Conservation (phyloP, 257 asterid species). For the Mentha longifolia region DNA sequence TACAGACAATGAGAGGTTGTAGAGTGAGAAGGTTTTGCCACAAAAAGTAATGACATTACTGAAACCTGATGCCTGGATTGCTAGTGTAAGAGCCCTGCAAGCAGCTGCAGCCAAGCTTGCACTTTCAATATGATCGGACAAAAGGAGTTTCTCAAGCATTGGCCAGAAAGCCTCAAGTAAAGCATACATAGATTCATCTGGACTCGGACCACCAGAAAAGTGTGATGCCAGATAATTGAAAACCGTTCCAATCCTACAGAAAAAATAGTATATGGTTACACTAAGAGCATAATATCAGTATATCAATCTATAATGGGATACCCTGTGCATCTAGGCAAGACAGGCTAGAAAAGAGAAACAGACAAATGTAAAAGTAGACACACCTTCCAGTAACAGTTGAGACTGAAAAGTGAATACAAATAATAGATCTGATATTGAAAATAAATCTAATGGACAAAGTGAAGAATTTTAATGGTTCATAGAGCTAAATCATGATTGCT, state of each 20-base stretch:
- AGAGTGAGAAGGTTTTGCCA: slow-evolving; percentile 18
- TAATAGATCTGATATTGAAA: slow-evolving; percentile 1
- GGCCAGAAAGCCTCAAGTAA: slow-evolving; percentile 82
- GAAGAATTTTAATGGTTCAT: not conserved
- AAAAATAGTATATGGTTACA: slow-evolving; percentile 30
- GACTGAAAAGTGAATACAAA: not conserved
- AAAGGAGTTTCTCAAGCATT: slow-evolving; percentile 71
- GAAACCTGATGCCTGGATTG: slow-evolving; percentile 81
- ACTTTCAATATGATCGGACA: slow-evolving; percentile 65
- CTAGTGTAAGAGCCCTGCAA: slow-evolving; percentile 85
- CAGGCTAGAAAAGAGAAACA: not conserved
- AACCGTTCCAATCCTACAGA: slow-evolving; percentile 78
- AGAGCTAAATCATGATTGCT: slow-evolving; percentile 16
- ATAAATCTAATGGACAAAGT: not conserved
- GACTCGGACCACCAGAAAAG: slow-evolving; percentile 47
- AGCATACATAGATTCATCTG: slow-evolving; percentile 55
- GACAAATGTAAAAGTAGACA: not conserved
- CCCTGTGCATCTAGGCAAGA: not conserved
- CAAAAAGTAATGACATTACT: slow-evolving; percentile 26
- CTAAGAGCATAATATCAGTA: slow-evolving; percentile 21
- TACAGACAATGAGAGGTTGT: slow-evolving; percentile 27
- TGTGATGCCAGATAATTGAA: slow-evolving; percentile 60
- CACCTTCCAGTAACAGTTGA: not conserved
- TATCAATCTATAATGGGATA: not conserved
- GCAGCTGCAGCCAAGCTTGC: slow-evolving; percentile 77